Percentiles rank a stretch among this genome's conserved stretches.
These are phyloP conservation scores for Chaetomium strumarium DNA, from an alignment of 2,329 filamentous ascomycete genomes.

Conservation along the genomic window DNA sequence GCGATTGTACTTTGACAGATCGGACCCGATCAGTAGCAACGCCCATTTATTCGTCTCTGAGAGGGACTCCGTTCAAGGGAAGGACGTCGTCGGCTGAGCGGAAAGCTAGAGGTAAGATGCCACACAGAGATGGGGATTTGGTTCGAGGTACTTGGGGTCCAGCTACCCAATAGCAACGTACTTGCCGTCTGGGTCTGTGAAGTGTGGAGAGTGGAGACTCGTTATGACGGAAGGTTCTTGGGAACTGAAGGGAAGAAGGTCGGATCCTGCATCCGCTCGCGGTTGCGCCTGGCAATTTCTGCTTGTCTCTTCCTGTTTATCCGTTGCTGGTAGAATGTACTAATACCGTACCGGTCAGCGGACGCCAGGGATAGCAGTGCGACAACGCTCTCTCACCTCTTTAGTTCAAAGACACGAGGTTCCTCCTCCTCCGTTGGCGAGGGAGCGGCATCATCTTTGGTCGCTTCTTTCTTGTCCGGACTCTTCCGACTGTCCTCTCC, in stretches of 20 bases:
- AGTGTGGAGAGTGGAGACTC: not conserved
- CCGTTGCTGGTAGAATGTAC: constrained; percentile 80
- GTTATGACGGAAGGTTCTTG: constrained; percentile 44
- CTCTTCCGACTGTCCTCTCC: constrained; percentile 4
- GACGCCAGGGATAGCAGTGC: not conserved
- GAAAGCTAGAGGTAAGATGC: too few relatives aligned
- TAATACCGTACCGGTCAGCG: constrained; percentile 30
- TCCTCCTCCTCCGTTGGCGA: constrained; percentile 43
- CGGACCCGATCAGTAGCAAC: too few relatives aligned
- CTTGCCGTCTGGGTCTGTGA: not conserved
- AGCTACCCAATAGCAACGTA: too few relatives aligned
- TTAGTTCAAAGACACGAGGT: constrained; percentile 75
- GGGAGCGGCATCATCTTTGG: constrained; percentile 23
- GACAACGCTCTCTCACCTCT: constrained; percentile 53
- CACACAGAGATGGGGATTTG: too few relatives aligned
- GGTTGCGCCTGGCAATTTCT: constrained; percentile 75
- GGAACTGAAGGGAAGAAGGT: constrained; percentile 82
- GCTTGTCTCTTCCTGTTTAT: constrained; percentile 70
- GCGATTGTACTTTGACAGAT: too few relatives aligned
- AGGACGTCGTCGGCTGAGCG: too few relatives aligned
- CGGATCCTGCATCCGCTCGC: constrained; percentile 72
- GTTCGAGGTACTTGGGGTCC: too few relatives aligned
- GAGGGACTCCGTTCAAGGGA: too few relatives aligned
- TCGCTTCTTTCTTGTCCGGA: constrained; percentile 23
- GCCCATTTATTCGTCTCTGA: too few relatives aligned